Evolutionary conservation across 768 basidiomycete genomes (phyloP).

Genomic region (Phaffia tasmanica): DNA sequence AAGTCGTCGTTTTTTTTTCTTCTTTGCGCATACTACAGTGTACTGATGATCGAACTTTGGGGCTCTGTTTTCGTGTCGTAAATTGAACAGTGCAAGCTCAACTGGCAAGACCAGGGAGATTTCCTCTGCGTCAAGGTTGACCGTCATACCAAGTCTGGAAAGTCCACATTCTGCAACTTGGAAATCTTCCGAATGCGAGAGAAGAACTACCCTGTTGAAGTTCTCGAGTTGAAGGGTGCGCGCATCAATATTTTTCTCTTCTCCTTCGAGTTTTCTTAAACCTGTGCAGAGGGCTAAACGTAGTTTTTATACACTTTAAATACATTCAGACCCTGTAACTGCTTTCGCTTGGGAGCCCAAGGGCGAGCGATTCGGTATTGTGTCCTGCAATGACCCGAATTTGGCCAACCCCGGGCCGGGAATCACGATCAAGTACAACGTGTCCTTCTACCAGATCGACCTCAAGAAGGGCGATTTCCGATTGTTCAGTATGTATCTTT

Average conservation of each 20-base stretch:
- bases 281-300: not conserved
- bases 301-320: constrained; percentile 5
- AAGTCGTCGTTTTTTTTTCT: constrained; percentile 33
- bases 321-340: constrained; percentile 64
- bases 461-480: constrained; percentile 85
- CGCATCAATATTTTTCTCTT: not conserved
- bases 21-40: not conserved
- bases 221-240: constrained; percentile 87
- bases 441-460: constrained; percentile 92
- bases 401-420: constrained; percentile 80
- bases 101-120: constrained; percentile 97
- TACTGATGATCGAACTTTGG: not conserved
- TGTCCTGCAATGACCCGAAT: constrained; percentile 88
- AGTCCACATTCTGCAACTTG: constrained; percentile 93
- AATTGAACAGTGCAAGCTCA: constrained; percentile 70
- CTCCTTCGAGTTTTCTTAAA: not conserved
- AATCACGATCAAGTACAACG: constrained; percentile 87
- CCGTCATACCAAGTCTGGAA: constrained; percentile 88
- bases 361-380: constrained; percentile 89
- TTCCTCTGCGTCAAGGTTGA: constrained; percentile 99
- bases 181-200: constrained; percentile 96
- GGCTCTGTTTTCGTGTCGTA: not conserved
- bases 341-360: constrained; percentile 99
- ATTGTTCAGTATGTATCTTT: constrained; percentile 52
- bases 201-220: constrained; percentile 95